Percentiles rank a stretch among this genome's conserved stretches.
These are phyloP conservation scores for Trichosporon faecale DNA, from an alignment of 1,284 basidiomycete genomes.

Conservation along the genomic window DNA sequence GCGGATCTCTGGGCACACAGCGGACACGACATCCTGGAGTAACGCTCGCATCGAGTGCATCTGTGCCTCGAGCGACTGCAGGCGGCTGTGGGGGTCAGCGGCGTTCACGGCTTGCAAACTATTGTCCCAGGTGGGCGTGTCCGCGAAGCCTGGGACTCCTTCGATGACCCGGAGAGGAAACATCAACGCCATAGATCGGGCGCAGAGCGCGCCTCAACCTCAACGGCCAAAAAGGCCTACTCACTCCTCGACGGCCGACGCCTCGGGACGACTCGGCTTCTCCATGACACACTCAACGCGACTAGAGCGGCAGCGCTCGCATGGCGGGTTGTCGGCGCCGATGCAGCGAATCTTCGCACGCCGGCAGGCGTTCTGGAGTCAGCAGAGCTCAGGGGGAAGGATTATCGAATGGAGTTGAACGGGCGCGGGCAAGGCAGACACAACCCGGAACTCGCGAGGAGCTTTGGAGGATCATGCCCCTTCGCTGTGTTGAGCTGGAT, in stretches of 20 bases:
- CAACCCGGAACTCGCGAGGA: neutral
- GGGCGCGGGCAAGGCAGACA: neutral
- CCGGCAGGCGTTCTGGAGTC: slow-evolving; percentile 29
- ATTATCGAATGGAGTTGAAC: neutral
- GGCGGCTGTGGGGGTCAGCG: slow-evolving; percentile 60
- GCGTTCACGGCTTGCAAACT: neutral
- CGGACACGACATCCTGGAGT: slow-evolving; percentile 68
- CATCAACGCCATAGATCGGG: neutral
- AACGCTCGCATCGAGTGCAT: slow-evolving; percentile 70
- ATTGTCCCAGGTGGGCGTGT: neutral
- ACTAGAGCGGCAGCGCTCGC: slow-evolving; percentile 73
- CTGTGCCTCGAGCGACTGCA: slow-evolving; percentile 72
- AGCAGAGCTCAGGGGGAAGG: neutral
- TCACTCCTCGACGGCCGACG: slow-evolving; percentile 67
- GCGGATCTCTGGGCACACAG: slow-evolving; percentile 15
- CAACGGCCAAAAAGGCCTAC: slow-evolving; percentile 36
- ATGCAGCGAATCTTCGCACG: slow-evolving; percentile 56
- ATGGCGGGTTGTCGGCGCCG: slow-evolving; percentile 77
- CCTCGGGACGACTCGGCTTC: slow-evolving; percentile 66
- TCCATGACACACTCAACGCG: slow-evolving; percentile 80
- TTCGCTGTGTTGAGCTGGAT: too few species aligned
- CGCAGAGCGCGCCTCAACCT: neutral
- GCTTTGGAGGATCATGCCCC: neutral
- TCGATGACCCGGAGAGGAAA: neutral
- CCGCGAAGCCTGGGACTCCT: neutral